phyloP scores from a whole-genome alignment of 352 stramenopile genomes.

The Phytophthora ohioensis region DNA sequence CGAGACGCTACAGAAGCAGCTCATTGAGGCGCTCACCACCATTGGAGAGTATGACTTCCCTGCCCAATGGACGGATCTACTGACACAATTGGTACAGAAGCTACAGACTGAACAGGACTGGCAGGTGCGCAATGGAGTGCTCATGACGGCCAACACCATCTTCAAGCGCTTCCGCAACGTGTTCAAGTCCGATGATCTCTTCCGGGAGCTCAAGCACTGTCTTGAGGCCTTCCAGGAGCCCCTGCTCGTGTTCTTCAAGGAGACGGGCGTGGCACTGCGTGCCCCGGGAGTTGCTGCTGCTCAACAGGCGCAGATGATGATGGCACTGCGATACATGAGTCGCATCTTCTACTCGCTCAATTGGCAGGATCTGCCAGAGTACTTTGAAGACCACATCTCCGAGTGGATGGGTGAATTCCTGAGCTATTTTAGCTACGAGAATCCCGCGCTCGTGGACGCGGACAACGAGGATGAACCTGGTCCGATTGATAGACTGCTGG shows the following conservation, averaged over 20 bases:
- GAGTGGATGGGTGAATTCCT: constrained; percentile 98
- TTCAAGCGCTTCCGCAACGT: constrained; percentile 98
- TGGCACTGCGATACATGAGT: constrained; percentile 91
- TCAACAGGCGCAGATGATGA: constrained; percentile 79
- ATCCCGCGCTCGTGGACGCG: constrained; percentile 90
- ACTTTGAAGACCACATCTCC: constrained; percentile 98
- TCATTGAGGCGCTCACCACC: constrained; percentile 96
- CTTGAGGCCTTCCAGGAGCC: constrained; percentile 93
- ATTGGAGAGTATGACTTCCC: constrained; percentile 98
- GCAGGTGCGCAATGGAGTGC: constrained; percentile 94
- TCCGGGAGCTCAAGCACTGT: constrained; percentile 96
- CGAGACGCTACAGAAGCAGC: constrained; percentile 93
- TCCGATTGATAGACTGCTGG: constrained; percentile 93
- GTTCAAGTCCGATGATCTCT: constrained; percentile 96
- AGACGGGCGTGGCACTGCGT: constrained; percentile 65
- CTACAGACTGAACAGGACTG: constrained; percentile 91
- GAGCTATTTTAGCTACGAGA: constrained; percentile 95
- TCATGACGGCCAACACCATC: constrained; percentile 98
- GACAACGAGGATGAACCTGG: constrained; percentile 94
- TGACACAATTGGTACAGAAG: constrained; percentile 95
- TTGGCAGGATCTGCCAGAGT: constrained; percentile 98
- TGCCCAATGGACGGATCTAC: constrained; percentile 95
- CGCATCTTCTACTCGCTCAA: constrained; percentile 99
- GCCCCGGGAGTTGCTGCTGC: constrained; percentile 44
- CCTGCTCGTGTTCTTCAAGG: constrained; percentile 80